Percentiles rank a stretch among this genome's conserved stretches.
phyloP scores from a whole-genome alignment of 176 grass and related monocot genomes.

The Poa annua region DNA sequence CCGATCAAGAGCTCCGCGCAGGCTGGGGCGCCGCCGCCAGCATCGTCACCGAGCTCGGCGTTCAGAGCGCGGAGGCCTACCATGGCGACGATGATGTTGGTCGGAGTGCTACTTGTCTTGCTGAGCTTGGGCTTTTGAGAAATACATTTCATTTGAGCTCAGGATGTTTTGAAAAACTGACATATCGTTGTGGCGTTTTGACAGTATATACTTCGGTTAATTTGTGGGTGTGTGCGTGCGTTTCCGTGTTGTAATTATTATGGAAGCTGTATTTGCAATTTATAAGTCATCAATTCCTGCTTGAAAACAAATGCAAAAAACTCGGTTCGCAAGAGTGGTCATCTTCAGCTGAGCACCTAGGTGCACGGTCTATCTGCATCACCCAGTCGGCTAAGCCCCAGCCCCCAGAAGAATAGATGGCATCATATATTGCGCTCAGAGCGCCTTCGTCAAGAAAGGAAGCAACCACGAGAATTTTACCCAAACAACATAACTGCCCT shows the following conservation, averaged over 20 bases:
- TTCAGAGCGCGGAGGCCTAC: background rate
- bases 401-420: no score
- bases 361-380: no score
- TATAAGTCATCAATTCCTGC: background rate
- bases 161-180: background rate
- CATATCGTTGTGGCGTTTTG: conserved; percentile 2
- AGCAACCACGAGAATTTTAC: no score
- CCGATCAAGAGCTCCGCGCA: conserved; percentile 61
- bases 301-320: background rate
- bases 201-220: background rate
- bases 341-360: no score
- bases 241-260: background rate
- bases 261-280: background rate
- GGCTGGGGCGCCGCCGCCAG: background rate
- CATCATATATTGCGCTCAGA: no score
- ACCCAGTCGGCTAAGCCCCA: no score
- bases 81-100: background rate
- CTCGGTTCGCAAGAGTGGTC: no score
- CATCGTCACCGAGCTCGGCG: background rate
- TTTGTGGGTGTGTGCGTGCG: background rate
- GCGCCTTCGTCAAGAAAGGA: no score
- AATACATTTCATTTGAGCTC: background rate
- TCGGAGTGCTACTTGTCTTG: conserved; percentile 18
- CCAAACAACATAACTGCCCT: no score
- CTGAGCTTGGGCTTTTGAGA: conserved; percentile 29